These are phyloP conservation scores for Fusarium coffeatum DNA, from an alignment of 2,329 filamentous ascomycete species.

Conservation along the genomic window DNA sequence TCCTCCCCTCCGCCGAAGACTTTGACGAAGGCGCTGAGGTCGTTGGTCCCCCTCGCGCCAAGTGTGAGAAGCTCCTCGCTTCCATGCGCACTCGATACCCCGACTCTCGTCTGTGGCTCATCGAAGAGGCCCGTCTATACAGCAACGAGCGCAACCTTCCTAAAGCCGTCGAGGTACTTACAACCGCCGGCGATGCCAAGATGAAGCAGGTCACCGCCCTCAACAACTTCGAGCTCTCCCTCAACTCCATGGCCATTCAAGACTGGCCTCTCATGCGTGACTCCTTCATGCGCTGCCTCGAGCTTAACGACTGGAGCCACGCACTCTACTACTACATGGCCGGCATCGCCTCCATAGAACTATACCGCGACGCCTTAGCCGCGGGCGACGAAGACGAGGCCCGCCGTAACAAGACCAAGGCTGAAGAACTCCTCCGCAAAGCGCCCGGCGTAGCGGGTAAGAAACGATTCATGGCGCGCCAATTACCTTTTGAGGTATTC, in stretches of 20 bases:
- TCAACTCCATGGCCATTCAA: conserved; percentile 83
- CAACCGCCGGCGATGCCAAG: conserved; percentile 69
- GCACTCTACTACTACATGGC: conserved; percentile 91
- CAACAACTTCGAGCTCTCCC: conserved; percentile 83
- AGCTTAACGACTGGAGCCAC: conserved; percentile 91
- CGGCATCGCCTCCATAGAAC: conserved; percentile 80
- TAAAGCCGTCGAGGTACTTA: conserved; percentile 74
- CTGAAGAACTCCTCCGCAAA: conserved; percentile 76
- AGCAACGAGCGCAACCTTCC: conserved; percentile 74
- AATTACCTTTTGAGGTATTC: conserved; percentile 90
- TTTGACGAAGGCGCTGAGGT: conserved; percentile 66
- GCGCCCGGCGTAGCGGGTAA: conserved; percentile 81
- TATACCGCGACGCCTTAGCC: conserved; percentile 74
- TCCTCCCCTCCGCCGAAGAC: conserved; percentile 73
- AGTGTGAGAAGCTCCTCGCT: conserved; percentile 73
- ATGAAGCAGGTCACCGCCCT: conserved; percentile 91
- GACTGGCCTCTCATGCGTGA: conserved; percentile 79
- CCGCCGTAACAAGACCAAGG: conserved; percentile 68
- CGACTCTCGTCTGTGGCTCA: conserved; percentile 83
- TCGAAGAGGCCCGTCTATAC: conserved; percentile 86
- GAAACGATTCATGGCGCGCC: conserved; percentile 89
- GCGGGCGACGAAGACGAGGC: conserved; percentile 58
- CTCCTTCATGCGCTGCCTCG: conserved; percentile 78
- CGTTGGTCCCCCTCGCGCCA: conserved; percentile 77
- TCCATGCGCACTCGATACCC: conserved; percentile 84